A percentile compares a stretch with the other conserved stretches of the same genome.
These are phyloP conservation scores for Teunomyces aglyptinius DNA, from an alignment of 805 yeast genomes.

Conservation along the genomic window DNA sequence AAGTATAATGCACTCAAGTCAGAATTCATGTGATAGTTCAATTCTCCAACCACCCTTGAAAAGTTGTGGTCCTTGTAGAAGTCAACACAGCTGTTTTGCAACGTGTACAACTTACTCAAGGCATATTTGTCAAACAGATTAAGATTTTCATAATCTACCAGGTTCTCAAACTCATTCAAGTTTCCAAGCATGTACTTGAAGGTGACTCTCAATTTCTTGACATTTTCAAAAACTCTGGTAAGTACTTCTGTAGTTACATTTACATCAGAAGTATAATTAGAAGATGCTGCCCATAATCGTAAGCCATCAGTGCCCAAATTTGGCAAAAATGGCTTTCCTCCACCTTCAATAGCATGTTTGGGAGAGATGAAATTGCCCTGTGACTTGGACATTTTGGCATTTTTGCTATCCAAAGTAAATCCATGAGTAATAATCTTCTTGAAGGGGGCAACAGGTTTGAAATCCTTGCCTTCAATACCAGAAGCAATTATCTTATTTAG, in stretches of 20 bases:
- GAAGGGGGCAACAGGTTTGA: conserved; percentile 55
- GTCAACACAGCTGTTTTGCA: conserved; percentile 41
- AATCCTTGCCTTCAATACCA: conserved; percentile 40
- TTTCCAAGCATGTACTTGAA: conserved; percentile 82
- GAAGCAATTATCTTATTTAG: conserved; percentile 65
- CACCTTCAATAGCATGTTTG: conserved; percentile 61
- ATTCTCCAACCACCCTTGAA: conserved; percentile 62
- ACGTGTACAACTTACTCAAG: conserved; percentile 49
- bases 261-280: conserved; percentile 82
- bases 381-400: conserved; percentile 92
- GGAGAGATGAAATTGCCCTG: conserved; percentile 82
- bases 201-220: conserved; percentile 80
- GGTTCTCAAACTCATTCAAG: conserved; percentile 41
- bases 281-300: conserved; percentile 85
- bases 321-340: conserved; percentile 44
- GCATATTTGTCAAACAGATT: conserved; percentile 59
- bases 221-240: conserved; percentile 71
- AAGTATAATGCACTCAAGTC: conserved; percentile 82
- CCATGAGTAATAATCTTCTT: conserved; percentile 86
- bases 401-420: conserved; percentile 81
- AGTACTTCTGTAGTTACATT: conserved; percentile 69
- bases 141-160: conserved; percentile 37
- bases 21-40: conserved; percentile 71
- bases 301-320: conserved; percentile 87
- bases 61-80: conserved; percentile 62